phyloP scores from a whole-genome alignment of 2,329 filamentous ascomycete genomes.

The Elsinoe batatas region DNA sequence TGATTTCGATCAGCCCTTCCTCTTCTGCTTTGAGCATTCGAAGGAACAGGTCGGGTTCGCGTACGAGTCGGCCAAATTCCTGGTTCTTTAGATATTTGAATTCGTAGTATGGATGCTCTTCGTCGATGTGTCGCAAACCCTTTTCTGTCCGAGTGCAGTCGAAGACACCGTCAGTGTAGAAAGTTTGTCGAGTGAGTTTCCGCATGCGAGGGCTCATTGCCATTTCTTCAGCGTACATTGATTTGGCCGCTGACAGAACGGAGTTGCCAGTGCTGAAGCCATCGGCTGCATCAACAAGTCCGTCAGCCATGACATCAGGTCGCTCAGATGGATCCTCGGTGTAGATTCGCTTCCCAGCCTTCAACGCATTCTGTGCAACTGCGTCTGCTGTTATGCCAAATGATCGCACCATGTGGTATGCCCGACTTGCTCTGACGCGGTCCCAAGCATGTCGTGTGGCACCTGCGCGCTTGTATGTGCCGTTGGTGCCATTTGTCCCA shows the following conservation, averaged over 20 bases:
- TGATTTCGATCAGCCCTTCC: constrained; percentile 82
- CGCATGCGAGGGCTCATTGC: constrained; percentile 81
- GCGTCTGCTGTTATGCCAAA: constrained; percentile 86
- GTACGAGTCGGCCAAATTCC: constrained; percentile 69
- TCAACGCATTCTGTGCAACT: constrained; percentile 76
- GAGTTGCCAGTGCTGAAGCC: constrained; percentile 61
- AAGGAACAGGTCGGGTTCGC: constrained; percentile 78
- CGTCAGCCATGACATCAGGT: constrained; percentile 81
- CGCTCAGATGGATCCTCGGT: constrained; percentile 73
- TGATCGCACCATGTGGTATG: constrained; percentile 72
- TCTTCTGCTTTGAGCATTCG: constrained; percentile 97
- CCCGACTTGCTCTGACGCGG: constrained; percentile 68
- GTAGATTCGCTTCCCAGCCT: constrained; percentile 66
- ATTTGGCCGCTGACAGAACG: constrained; percentile 68
- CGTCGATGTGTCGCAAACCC: constrained; percentile 83
- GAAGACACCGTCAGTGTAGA: constrained; percentile 73
- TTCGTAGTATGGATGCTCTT: constrained; percentile 92
- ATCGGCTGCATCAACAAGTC: constrained; percentile 57
- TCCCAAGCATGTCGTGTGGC: constrained; percentile 73
- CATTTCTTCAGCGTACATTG: constrained; percentile 86
- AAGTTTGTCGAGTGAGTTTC: constrained; percentile 71
- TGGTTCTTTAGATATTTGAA: constrained; percentile 94
- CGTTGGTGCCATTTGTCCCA: constrained; percentile 11
- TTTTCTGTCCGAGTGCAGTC: constrained; percentile 90
- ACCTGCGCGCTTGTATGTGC: constrained; percentile 67